Evolutionary conservation across 495 filamentous ascomycete genomes (phyloP).

Genomic region (Penicillium cosmopolitanum): DNA sequence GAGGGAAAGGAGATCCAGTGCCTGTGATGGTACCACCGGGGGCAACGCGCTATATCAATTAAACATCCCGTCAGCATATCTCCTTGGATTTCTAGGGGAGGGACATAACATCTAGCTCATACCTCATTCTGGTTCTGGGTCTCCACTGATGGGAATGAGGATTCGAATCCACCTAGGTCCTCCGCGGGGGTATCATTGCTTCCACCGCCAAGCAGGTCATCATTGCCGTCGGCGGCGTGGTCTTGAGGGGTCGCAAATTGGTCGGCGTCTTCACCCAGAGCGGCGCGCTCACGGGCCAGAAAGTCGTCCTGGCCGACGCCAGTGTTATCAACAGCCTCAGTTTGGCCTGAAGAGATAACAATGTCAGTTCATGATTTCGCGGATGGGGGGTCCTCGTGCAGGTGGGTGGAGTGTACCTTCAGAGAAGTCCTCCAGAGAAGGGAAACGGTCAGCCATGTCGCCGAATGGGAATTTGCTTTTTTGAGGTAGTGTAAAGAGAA

Average conservation of each 20-base stretch:
- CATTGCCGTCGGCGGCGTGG: slow-evolving; percentile 58
- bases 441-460: slow-evolving; percentile 93
- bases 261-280: slow-evolving; percentile 87
- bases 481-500: background rate
- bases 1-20: slow-evolving; percentile 72
- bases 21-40: slow-evolving; percentile 90
- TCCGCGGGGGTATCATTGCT: slow-evolving; percentile 45
- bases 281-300: slow-evolving; percentile 83
- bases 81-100: background rate
- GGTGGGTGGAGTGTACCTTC: slow-evolving; percentile 64
- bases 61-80: slow-evolving; percentile 26
- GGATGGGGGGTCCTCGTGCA: slow-evolving; percentile 17
- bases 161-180: slow-evolving; percentile 77
- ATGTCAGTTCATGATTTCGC: slow-evolving; percentile 31
- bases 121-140: slow-evolving; percentile 72
- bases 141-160: slow-evolving; percentile 83
- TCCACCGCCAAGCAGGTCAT: slow-evolving; percentile 76
- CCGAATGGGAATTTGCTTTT: background rate
- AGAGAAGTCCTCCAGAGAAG: slow-evolving; percentile 94
- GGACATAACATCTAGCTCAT: slow-evolving; percentile 25
- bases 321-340: slow-evolving; percentile 52
- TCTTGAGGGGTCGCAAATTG: slow-evolving; percentile 85
- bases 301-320: slow-evolving; percentile 68
- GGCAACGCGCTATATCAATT: slow-evolving; percentile 63
- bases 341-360: slow-evolving; percentile 55